phyloP scores from a whole-genome alignment of 192 early-diverging fungal genomes.

The Umbelopsis ramanniana region DNA sequence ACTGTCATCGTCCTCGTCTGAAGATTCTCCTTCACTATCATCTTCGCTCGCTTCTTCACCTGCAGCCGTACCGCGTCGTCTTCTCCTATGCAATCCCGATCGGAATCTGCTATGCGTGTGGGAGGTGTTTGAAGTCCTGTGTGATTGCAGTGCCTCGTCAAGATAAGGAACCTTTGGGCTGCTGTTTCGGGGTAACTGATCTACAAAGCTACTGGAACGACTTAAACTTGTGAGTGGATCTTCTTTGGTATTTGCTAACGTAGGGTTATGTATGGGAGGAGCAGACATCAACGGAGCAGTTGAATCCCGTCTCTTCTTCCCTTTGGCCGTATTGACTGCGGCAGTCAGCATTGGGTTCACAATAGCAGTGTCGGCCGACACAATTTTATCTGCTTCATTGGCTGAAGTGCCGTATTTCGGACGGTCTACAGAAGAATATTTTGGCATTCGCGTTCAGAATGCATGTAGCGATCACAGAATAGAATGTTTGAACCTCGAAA shows the following conservation, averaged over 20 bases:
- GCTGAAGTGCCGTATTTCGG: slow-evolving; percentile 33
- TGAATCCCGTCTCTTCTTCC: slow-evolving; percentile 36
- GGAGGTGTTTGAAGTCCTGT: neutral
- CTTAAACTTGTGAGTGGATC: neutral
- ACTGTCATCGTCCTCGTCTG: slow-evolving; percentile 22
- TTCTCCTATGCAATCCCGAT: slow-evolving; percentile 21
- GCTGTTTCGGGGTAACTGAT: neutral
- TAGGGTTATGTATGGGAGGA: slow-evolving; percentile 26
- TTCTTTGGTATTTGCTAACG: neutral
- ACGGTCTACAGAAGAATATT: slow-evolving; percentile 33
- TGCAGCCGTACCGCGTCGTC: slow-evolving; percentile 4
- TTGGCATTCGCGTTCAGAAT: slow-evolving; percentile 35
- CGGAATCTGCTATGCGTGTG: neutral
- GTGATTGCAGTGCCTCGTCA: neutral
- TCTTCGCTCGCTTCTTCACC: slow-evolving; percentile 12
- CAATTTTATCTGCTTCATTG: slow-evolving; percentile 1
- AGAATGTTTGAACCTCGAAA: neutral
- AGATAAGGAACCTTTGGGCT: neutral
- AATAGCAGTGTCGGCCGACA: neutral
- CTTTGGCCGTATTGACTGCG: neutral
- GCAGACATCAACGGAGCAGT: slow-evolving; percentile 41
- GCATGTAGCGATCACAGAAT: slow-evolving; percentile 1
- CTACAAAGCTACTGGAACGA: neutral
- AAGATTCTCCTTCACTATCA: slow-evolving; percentile 21
- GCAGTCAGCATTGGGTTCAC: neutral